A percentile compares a stretch with the other conserved stretches of the same genome.
Evolutionary conservation across 495 filamentous ascomycete species (phyloP).

Genomic region (Xylaria nigripes): DNA sequence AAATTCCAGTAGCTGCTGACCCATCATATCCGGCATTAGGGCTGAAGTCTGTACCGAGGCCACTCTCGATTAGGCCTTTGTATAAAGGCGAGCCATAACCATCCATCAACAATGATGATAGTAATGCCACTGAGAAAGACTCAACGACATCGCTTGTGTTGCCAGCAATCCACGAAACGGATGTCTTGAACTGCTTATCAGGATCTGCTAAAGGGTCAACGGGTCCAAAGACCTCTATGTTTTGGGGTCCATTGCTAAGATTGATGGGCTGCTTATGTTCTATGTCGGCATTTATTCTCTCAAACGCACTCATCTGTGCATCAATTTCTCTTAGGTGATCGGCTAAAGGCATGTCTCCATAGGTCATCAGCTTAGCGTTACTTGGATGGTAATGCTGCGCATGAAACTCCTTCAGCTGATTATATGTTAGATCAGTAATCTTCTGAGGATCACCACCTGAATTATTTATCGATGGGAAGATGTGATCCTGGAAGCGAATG

Average conservation of each 20-base stretch:
- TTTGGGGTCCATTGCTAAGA: conserved; percentile 56
- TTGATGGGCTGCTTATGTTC: conserved; percentile 69
- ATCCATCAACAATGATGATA: conserved; percentile 77
- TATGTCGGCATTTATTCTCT: conserved; percentile 56
- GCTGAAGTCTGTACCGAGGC: conserved; percentile 84
- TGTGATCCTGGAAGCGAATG: conserved; percentile 86
- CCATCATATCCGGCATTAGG: conserved; percentile 88
- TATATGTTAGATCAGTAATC: conserved; percentile 88
- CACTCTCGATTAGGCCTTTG: conserved; percentile 79
- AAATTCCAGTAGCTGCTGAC: conserved; percentile 66
- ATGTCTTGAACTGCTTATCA: conserved; percentile 86
- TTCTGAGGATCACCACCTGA: conserved; percentile 92
- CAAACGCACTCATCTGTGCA: conserved; percentile 60
- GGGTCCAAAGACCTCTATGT: conserved; percentile 68
- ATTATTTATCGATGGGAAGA: conserved; percentile 88
- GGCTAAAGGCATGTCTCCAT: conserved; percentile 81
- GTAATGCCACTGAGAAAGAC: conserved; percentile 71
- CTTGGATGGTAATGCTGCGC: conserved; percentile 91
- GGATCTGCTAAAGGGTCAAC: conserved; percentile 80
- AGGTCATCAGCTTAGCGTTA: conserved; percentile 90
- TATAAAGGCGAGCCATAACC: conserved; percentile 95
- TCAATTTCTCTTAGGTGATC: conserved; percentile 74
- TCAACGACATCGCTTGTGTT: conserved; percentile 74
- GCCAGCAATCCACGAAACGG: conserved; percentile 84
- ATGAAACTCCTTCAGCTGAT: conserved; percentile 79